Base-by-base conservation (phyloP, 768 basidiomycete species). In the Dioszegia aurantiaca region DNA sequence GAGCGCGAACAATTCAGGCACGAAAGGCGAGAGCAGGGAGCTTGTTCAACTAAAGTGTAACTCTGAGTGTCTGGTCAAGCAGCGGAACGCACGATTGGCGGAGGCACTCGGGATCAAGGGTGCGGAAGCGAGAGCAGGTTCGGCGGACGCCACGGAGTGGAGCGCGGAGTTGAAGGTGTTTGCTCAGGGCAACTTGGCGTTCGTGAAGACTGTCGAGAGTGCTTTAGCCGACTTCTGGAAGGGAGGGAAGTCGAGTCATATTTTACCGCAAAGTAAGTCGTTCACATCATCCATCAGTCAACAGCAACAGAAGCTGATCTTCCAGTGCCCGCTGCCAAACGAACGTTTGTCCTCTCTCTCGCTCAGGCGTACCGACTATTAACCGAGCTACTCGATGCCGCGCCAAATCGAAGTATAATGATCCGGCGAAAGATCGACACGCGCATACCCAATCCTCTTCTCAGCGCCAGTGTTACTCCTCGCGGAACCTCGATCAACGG, bases 301-400 rank as follows among this genome's bases (percentile, higher is more conserved):
- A 77, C n/a, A n/a, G n/a, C n/a, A n/a, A n/a, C n/a, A n/a, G n/a
- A n/a, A 82, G 80, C 61, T 83, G 80, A 4, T 85, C 89, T 1
- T 74, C 12, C 45, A 72, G 68, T 95, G 49, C 90, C 91, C 0
- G 84, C 85, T 56, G 83, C 86, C 6, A 84, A 88, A 56, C 82
- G 92, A 46, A 86, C 88, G 66, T 94, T 95, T 72, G 89, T 92
- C 3, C 83, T 79, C 27, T 28, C 53, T 17, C 59, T 95, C 21
- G 88, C 90, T 0, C 79, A 82, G 6, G 78, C 86, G 4, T 98
- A 94, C 72, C 82, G 89, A 19, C 84, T 97, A 73, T 87, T 89
- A 60, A 85, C 87, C 0, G 84, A 88, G 65, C 84, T 91, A 80
- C 84, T 99, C 19, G 94, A 97, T 73, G 87, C 88, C 67, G 94